Percentiles rank a stretch among this genome's conserved stretches.
These are phyloP conservation scores for Ajuga reptans DNA, from an alignment of 305 asterid genomes.

Conservation along the genomic window DNA sequence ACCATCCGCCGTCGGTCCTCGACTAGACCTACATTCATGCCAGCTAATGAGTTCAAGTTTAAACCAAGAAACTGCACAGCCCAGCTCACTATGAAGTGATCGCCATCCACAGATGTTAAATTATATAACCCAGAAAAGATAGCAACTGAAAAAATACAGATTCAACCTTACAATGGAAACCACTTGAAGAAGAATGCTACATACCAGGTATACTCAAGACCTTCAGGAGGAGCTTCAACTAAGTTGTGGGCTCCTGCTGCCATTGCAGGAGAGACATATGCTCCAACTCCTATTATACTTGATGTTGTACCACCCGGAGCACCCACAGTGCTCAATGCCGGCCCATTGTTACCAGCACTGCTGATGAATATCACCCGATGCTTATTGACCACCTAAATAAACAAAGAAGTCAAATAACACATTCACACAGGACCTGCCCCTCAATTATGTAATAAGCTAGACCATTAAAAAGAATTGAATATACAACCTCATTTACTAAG, in stretches of 20 bases:
- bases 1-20: conserved; percentile 97
- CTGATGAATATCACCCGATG: conserved; percentile 75
- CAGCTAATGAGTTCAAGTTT: conserved; percentile 27
- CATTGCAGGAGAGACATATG: conserved; percentile 94
- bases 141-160: neutral
- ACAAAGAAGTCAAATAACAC: conserved; percentile 5
- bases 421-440: neutral
- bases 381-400: conserved; percentile 77
- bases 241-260: conserved; percentile 94
- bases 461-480: conserved; percentile 16
- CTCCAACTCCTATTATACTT: conserved; percentile 95
- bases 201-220: conserved; percentile 95
- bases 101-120: neutral
- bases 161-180: neutral
- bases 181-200: conserved; percentile 19
- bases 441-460: conserved; percentile 18
- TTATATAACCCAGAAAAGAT: neutral
- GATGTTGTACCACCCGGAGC: conserved; percentile 99
- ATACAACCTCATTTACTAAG: conserved; percentile 77
- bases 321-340: conserved; percentile 93
- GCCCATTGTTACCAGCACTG: conserved; percentile 94
- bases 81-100: conserved; percentile 2
- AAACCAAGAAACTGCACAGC: conserved; percentile 10
- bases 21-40: conserved; percentile 81
- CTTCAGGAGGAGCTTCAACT: conserved; percentile 89